Conservation (phyloP, 2,329 filamentous ascomycete species). For the Diplodia seriata region DNA sequence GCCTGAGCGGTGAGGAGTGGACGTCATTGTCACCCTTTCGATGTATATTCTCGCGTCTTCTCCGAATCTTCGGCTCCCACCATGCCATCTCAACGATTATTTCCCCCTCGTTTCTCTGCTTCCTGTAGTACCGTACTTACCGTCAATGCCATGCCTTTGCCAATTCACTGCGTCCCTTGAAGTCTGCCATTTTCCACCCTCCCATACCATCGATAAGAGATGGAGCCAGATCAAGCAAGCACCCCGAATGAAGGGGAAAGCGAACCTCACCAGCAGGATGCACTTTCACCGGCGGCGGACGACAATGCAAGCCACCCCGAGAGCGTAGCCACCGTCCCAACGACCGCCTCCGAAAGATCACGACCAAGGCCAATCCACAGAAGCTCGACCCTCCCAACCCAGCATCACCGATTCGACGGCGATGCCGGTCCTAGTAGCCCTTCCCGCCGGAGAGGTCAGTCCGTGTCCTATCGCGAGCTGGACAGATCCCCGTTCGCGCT, state of each 20-base stretch:
- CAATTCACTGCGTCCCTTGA: not conserved
- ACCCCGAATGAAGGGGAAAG: not conserved
- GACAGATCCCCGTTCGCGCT: not conserved
- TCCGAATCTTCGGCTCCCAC: constrained; percentile 3
- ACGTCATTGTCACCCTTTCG: constrained; percentile 13
- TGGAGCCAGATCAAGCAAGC: not conserved
- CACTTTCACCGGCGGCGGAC: not conserved
- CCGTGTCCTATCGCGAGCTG: constrained; percentile 1
- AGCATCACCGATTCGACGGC: not conserved
- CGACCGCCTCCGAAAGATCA: not conserved
- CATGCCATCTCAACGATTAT: not conserved
- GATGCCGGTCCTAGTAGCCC: constrained; percentile 8
- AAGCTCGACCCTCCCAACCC: constrained; percentile 15
- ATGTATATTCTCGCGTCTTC: not conserved
- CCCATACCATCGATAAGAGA: not conserved
- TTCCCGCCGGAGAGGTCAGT: constrained; percentile 4
- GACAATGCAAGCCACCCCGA: constrained; percentile 2
- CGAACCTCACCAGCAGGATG: not conserved
- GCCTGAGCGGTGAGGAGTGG: constrained; percentile 4
- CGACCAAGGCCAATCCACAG: constrained; percentile 14
- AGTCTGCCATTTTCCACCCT: not conserved
- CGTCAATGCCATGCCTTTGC: not conserved
- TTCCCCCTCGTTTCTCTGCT: not conserved
- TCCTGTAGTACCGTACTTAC: not conserved
- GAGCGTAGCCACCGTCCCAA: not conserved